Evolutionary conservation across 1,284 basidiomycete genomes (phyloP).

Genomic region (Tilletia horrida): DNA sequence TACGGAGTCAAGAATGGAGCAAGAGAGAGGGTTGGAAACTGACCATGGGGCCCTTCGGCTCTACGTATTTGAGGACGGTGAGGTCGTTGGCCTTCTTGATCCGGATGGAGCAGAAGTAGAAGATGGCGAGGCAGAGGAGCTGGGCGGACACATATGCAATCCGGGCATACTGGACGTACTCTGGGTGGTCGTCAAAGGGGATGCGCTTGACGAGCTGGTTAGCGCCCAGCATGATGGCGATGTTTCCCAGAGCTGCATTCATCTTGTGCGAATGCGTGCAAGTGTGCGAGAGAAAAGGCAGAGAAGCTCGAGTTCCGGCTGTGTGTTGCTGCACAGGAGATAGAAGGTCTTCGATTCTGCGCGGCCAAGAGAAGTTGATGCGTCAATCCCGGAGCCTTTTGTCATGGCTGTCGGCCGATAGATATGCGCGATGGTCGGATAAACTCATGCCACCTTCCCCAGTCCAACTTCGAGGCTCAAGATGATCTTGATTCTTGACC

Average conservation of each 20-base stretch:
- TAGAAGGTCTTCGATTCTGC: background rate
- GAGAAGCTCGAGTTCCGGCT: background rate
- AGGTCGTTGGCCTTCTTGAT: conserved; percentile 92
- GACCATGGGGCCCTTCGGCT: conserved; percentile 55
- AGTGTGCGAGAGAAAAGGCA: background rate
- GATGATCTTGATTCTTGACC: too few relatives aligned
- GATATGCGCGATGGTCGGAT: too few relatives aligned
- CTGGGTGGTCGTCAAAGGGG: conserved; percentile 78
- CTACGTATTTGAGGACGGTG: conserved; percentile 84
- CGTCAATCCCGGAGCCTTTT: too few relatives aligned
- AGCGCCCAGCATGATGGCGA: conserved; percentile 46
- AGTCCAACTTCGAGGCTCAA: too few relatives aligned
- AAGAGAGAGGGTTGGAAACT: background rate
- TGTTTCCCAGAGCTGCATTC: conserved; percentile 15
- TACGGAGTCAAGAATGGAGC: background rate
- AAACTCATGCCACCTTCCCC: too few relatives aligned
- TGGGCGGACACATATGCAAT: conserved; percentile 77
- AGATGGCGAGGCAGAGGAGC: conserved; percentile 66
- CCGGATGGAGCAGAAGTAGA: conserved; percentile 66
- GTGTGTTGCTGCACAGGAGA: too few relatives aligned
- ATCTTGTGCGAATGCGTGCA: conserved; percentile 2
- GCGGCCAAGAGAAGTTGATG: too few relatives aligned
- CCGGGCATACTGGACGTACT: conserved; percentile 76
- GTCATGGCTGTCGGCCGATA: too few relatives aligned
- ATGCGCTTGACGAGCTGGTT: conserved; percentile 76